Evolutionary conservation across 1,284 basidiomycete genomes (phyloP), one percentile per base, ranked within the genome.

Genomic region (Vanrija sp.): DNA sequence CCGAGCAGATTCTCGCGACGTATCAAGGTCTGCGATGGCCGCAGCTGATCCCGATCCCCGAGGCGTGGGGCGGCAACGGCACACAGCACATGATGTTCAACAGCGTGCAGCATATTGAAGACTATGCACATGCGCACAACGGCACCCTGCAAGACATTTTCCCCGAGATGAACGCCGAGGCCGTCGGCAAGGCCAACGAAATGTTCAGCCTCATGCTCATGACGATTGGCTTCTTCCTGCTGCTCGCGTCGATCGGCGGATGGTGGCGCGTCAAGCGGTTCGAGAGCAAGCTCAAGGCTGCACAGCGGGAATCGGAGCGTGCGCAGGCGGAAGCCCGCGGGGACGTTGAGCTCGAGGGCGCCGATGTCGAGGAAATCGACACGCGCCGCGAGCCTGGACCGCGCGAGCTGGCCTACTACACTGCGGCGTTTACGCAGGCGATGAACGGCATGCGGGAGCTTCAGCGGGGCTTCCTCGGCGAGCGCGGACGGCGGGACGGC

Each of bases 131-230:
- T 42, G 61, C 43, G 62, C 72, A 75, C 57, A 76, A 77, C 52
- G 66, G 58, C 47, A 74, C 71, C 6, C 58, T 73, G n/a, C 50
- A 62, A 25, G 61, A 60, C 21, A 57, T 74, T 50, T 61, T 73
- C 57, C 66, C 65, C 25, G 71, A 12, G 12, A 34, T 34, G 34
- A 34, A 34, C 34, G 9, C 72, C 2, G 67, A 65, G 14, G 76
- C 77, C 34, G 74, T 78, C 40, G 74, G 75, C 5, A 67, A 72
- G 26, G 79, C 80, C 39, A 83, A 79, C 66, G 90, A 93, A 63
- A 95, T 89, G 89, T 78, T 96, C 38, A 85, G 89, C 1, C 92
- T 95, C 78, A 77, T 95, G 51, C 82, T 96, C 67, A 96, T 96
- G 89, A 88, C 86, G 0, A 65, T 92, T 83, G 91, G 93, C 12